These are phyloP conservation scores for Penicillium crystallinum DNA, from an alignment of 495 filamentous ascomycete genomes.

Conservation along the genomic window DNA sequence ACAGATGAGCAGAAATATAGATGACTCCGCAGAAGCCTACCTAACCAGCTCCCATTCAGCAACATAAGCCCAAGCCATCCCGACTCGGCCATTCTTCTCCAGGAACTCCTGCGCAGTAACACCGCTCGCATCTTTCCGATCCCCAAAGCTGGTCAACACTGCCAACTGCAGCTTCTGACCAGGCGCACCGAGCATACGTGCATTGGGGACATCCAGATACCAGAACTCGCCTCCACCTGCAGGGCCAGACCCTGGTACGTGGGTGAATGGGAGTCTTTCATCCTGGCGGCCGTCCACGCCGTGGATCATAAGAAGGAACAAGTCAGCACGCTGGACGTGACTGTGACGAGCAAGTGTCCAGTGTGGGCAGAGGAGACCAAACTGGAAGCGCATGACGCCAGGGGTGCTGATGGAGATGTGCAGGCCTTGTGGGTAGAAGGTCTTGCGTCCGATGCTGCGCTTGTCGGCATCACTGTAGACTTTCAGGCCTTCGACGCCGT, in stretches of 20 bases:
- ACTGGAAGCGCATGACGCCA: conserved; percentile 66
- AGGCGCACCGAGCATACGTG: conserved; percentile 57
- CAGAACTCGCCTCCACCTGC: conserved; percentile 63
- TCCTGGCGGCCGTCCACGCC: conserved; percentile 61
- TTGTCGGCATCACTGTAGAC: conserved; percentile 50
- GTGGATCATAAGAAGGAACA: conserved; percentile 61
- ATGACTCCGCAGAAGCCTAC: not conserved
- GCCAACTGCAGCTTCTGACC: conserved; percentile 62
- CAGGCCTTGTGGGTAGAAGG: conserved; percentile 55
- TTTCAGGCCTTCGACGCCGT: conserved; percentile 40
- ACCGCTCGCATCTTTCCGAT: conserved; percentile 61
- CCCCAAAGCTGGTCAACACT: conserved; percentile 55
- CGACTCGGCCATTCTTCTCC: conserved; percentile 51
- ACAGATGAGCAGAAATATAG: not conserved
- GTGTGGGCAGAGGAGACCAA: conserved; percentile 69
- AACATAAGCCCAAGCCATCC: conserved; percentile 58
- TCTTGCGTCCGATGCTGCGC: conserved; percentile 58
- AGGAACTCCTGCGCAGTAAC: conserved; percentile 62
- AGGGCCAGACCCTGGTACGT: conserved; percentile 33
- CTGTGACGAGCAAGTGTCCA: conserved; percentile 68
- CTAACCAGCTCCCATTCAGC: conserved; percentile 65
- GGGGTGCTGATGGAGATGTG: conserved; percentile 50
- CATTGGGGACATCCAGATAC: conserved; percentile 65
- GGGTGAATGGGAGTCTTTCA: conserved; percentile 57
- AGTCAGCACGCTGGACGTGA: conserved; percentile 48